phyloP scores from a whole-genome alignment of 345 rosid genomes.

The Citrus maxima region DNA sequence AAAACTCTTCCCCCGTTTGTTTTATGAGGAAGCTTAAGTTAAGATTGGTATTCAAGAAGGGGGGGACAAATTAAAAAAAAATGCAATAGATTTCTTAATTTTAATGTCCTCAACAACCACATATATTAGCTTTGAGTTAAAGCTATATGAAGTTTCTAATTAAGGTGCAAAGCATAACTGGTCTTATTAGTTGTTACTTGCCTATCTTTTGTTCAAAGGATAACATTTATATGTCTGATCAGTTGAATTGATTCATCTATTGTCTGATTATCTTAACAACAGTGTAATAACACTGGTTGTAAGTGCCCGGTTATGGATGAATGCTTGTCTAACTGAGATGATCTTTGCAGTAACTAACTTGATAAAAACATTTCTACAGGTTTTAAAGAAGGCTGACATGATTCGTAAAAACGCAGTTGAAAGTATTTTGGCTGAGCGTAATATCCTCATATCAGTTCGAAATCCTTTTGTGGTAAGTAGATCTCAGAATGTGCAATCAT shows the following conservation, averaged over 20 bases:
- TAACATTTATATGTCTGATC: not conserved
- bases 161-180: not conserved
- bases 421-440: constrained; percentile 92
- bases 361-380: constrained; percentile 42
- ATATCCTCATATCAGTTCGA: constrained; percentile 88
- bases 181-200: not conserved
- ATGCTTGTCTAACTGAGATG: not conserved
- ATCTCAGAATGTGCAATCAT: not conserved
- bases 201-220: not conserved
- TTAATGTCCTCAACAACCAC: not conserved
- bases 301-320: not conserved
- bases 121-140: not conserved
- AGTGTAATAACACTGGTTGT: not conserved
- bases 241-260: not conserved
- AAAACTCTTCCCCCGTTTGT: not conserved
- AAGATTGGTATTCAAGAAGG: not conserved
- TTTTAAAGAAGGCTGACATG: constrained; percentile 92
- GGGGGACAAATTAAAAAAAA: not conserved
- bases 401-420: constrained; percentile 97
- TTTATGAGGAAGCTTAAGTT: not conserved
- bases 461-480: constrained; percentile 95
- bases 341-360: not conserved
- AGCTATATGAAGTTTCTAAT: not conserved
- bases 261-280: not conserved
- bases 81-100: not conserved